Conservation (phyloP, 257 asterid genomes). For the Asclepias syriaca region DNA sequence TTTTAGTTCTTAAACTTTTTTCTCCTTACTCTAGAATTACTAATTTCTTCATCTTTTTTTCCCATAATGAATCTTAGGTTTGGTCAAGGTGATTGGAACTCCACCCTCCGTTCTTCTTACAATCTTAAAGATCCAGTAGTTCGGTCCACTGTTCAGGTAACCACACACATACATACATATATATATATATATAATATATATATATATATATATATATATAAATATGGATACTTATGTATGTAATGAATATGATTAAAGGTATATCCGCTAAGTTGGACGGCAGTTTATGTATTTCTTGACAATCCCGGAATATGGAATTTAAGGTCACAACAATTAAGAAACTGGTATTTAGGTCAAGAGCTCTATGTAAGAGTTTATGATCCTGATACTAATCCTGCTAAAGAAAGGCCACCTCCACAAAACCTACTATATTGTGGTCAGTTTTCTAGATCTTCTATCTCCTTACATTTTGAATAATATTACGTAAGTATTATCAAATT, state of each 20-base stretch:
- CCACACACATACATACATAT: too few species aligned
- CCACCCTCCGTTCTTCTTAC: conserved; percentile 26
- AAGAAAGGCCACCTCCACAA: conserved; percentile 43
- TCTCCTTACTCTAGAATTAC: background rate
- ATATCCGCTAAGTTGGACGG: conserved; percentile 65
- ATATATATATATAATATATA: too few species aligned
- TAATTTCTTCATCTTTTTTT: background rate
- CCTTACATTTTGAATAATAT: too few species aligned
- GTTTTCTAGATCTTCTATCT: background rate
- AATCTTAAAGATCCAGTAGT: conserved; percentile 50
- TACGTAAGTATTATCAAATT: too few species aligned
- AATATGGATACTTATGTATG: background rate
- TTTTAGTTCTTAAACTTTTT: too few species aligned
- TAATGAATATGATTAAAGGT: conserved; percentile 27
- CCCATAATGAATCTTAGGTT: conserved; percentile 20
- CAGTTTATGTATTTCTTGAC: conserved; percentile 57
- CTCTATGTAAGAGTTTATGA: conserved; percentile 67
- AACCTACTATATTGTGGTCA: conserved; percentile 63
- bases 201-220: too few species aligned
- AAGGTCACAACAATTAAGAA: conserved; percentile 51
- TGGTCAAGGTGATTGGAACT: conserved; percentile 54
- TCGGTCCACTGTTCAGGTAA: conserved; percentile 62
- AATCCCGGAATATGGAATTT: conserved; percentile 92
- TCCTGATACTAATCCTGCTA: conserved; percentile 47
- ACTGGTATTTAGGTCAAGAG: conserved; percentile 70